phyloP scores from a whole-genome alignment of 495 filamentous ascomycete species.

The Neohortaea acidophila region DNA sequence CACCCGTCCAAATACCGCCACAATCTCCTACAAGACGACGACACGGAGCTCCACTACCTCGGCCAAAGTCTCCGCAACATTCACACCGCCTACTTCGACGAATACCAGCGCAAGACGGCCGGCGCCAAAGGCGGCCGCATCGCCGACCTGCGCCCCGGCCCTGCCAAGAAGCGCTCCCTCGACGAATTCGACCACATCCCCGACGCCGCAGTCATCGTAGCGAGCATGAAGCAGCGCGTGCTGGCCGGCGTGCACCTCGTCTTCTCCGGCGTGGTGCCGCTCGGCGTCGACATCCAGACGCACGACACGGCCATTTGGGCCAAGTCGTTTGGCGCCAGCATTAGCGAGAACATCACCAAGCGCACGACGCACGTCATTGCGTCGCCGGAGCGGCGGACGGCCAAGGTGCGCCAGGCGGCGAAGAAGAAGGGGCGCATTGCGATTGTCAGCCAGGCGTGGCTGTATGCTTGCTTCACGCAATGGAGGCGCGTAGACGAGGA shows the following conservation, averaged over 20 bases:
- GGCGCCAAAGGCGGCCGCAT: slow-evolving; percentile 42
- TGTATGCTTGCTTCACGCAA: slow-evolving; percentile 60
- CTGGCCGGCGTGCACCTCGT: slow-evolving; percentile 58
- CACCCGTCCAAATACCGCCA: slow-evolving; percentile 41
- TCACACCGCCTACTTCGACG: slow-evolving; percentile 64
- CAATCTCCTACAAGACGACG: slow-evolving; percentile 71
- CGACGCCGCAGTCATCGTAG: slow-evolving; percentile 71
- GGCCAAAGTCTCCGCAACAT: slow-evolving; percentile 57
- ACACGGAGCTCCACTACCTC: slow-evolving; percentile 60
- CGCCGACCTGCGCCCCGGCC: slow-evolving; percentile 41
- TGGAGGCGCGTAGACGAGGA: slow-evolving; percentile 65
- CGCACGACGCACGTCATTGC: slow-evolving; percentile 56
- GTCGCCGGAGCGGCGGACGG: slow-evolving; percentile 57
- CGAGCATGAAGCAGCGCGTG: slow-evolving; percentile 54
- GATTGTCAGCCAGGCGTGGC: slow-evolving; percentile 83
- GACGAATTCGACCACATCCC: slow-evolving; percentile 58
- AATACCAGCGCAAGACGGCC: slow-evolving; percentile 47
- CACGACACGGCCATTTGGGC: slow-evolving; percentile 72
- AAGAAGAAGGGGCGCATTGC: slow-evolving; percentile 51
- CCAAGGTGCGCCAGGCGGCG: slow-evolving; percentile 70
- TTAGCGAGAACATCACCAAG: slow-evolving; percentile 43
- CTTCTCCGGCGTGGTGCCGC: slow-evolving; percentile 75
- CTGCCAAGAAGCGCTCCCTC: slow-evolving; percentile 31
- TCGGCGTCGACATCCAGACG: slow-evolving; percentile 55
- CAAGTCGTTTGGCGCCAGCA: slow-evolving; percentile 63